Evolutionary conservation across 2,329 filamentous ascomycete genomes (phyloP), one percentile per base, ranked within the genome.

Genomic region (Lachnellula arida): DNA sequence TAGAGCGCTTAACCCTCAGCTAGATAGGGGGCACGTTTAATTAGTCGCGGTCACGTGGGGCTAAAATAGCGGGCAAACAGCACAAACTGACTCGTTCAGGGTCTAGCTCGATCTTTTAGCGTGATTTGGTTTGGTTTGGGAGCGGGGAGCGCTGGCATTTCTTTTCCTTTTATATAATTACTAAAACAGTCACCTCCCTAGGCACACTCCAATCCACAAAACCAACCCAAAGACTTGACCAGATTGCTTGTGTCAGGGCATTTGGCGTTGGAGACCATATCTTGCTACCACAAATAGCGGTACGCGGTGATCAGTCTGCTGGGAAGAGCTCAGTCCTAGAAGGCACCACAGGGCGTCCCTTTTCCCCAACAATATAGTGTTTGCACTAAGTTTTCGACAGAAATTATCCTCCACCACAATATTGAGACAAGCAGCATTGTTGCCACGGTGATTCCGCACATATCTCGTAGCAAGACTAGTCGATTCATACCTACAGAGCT

Each of bases 251-350:
- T 25, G 40, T 56, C 15, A 46, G 49, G 44, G 53, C 49, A n/a
- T 49, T 32, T 19, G 53, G 56, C 17, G 40, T 59, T 15, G 52
- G 63, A 68, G 46, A 66, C 63, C 50, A 61, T 17, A 47, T 60
- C 28, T 51, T 48, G 66, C 73, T 78, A 65, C 68, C 74, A 57
- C 72, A 80, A 69, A 65, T 79, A 69, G 69, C 73, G 7, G 72
- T 73, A 67, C 4, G 22, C 22, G 22, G 22, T 22, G 22, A 22
- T 22, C 22, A 22, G 22, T 22, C 4, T 22, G 22, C 66, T 37
- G 73, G 74, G 3, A 72, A 67, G 63, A 70, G 59, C 37, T 74
- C 64, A 14, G 54, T 69, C 23, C 53, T 72, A 19, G 60, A 73
- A 62, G 59, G 65, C 40, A 23, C 72, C 51, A 74, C 72, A 22